Conservation (phyloP, 2,329 filamentous ascomycete genomes). For the Scedosporium minutisporum region DNA sequence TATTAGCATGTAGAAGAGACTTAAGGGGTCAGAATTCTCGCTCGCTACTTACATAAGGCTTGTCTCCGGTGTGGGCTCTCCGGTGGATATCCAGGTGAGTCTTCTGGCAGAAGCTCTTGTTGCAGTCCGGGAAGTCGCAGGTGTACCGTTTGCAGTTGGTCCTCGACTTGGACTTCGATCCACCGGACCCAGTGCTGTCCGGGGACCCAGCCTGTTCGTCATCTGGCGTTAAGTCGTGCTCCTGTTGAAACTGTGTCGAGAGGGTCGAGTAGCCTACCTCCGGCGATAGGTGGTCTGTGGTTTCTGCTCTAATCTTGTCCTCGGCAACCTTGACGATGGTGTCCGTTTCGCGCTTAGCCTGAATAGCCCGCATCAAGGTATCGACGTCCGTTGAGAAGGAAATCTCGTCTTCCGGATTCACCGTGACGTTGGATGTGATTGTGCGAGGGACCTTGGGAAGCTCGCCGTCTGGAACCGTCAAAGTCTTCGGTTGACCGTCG, state of each 20-base stretch:
- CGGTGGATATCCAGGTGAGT: slow-evolving; percentile 88
- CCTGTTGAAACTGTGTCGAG: not conserved
- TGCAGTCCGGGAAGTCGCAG: slow-evolving; percentile 65
- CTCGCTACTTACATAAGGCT: slow-evolving; percentile 64
- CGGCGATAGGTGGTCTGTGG: not conserved
- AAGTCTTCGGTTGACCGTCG: slow-evolving; percentile 16
- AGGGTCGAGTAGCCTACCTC: slow-evolving; percentile 2
- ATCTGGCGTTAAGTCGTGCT: slow-evolving; percentile 1
- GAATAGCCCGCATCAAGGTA: slow-evolving; percentile 79
- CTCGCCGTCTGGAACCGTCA: not conserved
- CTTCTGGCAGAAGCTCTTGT: slow-evolving; percentile 80
- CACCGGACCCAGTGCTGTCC: slow-evolving; percentile 20
- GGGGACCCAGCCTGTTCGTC: slow-evolving; percentile 13
- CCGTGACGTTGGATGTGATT: slow-evolving; percentile 34
- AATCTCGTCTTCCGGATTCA: slow-evolving; percentile 38
- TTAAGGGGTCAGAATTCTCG: not conserved
- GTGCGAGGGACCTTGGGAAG: slow-evolving; percentile 22
- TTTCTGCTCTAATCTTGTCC: slow-evolving; percentile 1
- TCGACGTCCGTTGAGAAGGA: slow-evolving; percentile 78
- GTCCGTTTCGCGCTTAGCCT: slow-evolving; percentile 47
- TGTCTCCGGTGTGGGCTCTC: slow-evolving; percentile 78
- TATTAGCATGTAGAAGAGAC: slow-evolving; percentile 11
- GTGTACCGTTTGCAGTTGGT: slow-evolving; percentile 28
- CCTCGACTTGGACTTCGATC: slow-evolving; percentile 41
- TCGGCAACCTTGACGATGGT: slow-evolving; percentile 14